phyloP scores from a whole-genome alignment of 768 basidiomycete genomes.

The Lyophyllum atratum region DNA sequence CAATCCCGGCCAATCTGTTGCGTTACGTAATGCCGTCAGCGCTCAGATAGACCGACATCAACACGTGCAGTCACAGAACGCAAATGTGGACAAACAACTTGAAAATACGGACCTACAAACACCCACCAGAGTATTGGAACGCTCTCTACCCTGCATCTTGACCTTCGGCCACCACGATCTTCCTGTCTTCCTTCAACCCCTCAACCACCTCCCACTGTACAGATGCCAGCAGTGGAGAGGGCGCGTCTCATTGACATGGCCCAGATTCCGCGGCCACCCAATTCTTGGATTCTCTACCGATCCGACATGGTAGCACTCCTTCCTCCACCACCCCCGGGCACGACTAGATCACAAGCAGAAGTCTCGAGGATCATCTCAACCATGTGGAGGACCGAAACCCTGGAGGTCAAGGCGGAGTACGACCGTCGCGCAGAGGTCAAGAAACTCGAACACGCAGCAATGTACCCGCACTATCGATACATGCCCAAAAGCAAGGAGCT shows the following conservation, averaged over 20 bases:
- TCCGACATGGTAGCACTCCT: conserved; percentile 54
- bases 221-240: conserved; percentile 15
- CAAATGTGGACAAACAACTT: conserved; percentile 21
- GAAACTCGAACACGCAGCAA: conserved; percentile 50
- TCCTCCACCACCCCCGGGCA: conserved; percentile 32
- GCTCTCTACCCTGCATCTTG: not conserved
- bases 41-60: too few relatives aligned
- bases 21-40: too few relatives aligned
- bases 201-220: not conserved
- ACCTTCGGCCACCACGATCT: not conserved
- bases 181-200: not conserved
- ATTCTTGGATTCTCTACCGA: conserved; percentile 84
- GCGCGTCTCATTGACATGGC: conserved; percentile 8
- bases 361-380: conserved; percentile 64
- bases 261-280: conserved; percentile 69
- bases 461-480: conserved; percentile 61
- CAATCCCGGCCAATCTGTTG: too few relatives aligned
- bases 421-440: conserved; percentile 54
- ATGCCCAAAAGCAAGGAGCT: conserved; percentile 55
- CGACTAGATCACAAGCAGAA: conserved; percentile 54
- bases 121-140: not conserved
- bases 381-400: conserved; percentile 63
- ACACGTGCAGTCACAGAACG: conserved; percentile 9
- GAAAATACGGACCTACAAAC: conserved; percentile 34
- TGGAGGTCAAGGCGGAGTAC: conserved; percentile 47